Base-by-base conservation (phyloP, 192 early-diverging fungal genomes). In the Phycomyces blakesleeanus region DNA sequence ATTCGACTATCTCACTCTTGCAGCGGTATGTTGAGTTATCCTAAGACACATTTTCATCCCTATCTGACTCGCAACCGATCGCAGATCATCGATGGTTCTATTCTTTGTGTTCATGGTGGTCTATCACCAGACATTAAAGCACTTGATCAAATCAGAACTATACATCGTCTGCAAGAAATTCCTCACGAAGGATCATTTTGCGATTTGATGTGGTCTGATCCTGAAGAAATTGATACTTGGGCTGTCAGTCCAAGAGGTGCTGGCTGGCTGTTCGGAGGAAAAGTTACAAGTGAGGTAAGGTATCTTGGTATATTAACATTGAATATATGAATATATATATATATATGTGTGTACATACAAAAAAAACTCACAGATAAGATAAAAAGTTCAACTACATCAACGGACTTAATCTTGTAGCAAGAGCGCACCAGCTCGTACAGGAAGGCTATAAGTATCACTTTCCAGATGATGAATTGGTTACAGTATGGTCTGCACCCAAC, bases 361-460 rank as follows among this genome's bases (percentile, higher is more conserved):
- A 22, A 38, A 51, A n/a, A 21, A 41, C n/a, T 38, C 15, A 29
- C 18, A 55, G n/a, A n/a, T n/a, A n/a, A n/a, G n/a, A n/a, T n/a
- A n/a, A n/a, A n/a, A 8, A 92, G 85, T 99, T 99, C 73, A 89
- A 94, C 66, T 89, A 96, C 55, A 87, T 95, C 67, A 99, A 99
- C 72, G 85, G 82, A 25, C 78, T 99, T 49, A 85, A 84, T 21
- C 78, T 97, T 16, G 92, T 99, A 64, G 91, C 95, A 18, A 82
- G 97, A 21, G 97, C 97, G 3, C 97, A 99, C 79, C 97, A 99
- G 69, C 83, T 99, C 52, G 94, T 96, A 20, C 94, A 97, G 78
- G 97, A 99, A 72, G 95, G 97, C 14, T 99, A 91, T 81, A 96
- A 96, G 67, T 93, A 90, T 77, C 94, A 91, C 88, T 94, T 93